A percentile compares a stretch with the other conserved stretches of the same genome.
phyloP scores from a whole-genome alignment of 139 green algal genomes.

The Chlamydomonas sphaeroides region DNA sequence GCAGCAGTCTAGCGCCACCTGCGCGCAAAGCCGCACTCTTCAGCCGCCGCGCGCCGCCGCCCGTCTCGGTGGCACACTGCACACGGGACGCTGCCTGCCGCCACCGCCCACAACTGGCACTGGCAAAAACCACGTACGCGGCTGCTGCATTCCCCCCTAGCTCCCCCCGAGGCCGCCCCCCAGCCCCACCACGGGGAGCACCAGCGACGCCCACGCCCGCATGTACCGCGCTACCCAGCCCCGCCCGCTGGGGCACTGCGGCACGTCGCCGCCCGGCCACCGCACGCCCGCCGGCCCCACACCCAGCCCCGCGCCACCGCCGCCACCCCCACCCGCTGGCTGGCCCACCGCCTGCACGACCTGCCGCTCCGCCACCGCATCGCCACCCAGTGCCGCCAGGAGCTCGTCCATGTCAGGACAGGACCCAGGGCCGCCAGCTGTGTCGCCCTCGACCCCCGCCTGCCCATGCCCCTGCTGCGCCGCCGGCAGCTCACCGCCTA shows the following conservation, averaged over 20 bases:
- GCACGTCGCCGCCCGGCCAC: conserved; percentile 13
- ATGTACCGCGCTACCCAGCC: neutral
- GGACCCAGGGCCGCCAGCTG: too few relatives aligned
- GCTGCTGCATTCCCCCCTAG: too few relatives aligned
- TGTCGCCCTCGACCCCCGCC: neutral
- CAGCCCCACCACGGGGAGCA: neutral
- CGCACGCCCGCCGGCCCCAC: neutral
- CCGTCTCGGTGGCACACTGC: too few relatives aligned
- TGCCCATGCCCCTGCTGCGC: neutral
- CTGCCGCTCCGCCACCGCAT: neutral
- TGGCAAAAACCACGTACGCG: too few relatives aligned
- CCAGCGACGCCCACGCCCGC: neutral
- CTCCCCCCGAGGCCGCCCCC: neutral
- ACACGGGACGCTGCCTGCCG: too few relatives aligned
- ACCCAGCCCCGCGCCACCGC: neutral
- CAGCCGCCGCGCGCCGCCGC: too few relatives aligned
- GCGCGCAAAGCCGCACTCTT: too few relatives aligned
- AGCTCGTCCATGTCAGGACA: conserved; percentile 5
- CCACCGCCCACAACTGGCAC: too few relatives aligned
- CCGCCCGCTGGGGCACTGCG: neutral
- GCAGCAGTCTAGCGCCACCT: too few relatives aligned
- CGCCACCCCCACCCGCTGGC: neutral
- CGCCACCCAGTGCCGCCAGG: neutral
- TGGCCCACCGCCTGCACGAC: neutral
- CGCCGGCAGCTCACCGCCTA: neutral